Evolutionary conservation across 345 rosid genomes (phyloP).

Genomic region (Camelina neglecta): DNA sequence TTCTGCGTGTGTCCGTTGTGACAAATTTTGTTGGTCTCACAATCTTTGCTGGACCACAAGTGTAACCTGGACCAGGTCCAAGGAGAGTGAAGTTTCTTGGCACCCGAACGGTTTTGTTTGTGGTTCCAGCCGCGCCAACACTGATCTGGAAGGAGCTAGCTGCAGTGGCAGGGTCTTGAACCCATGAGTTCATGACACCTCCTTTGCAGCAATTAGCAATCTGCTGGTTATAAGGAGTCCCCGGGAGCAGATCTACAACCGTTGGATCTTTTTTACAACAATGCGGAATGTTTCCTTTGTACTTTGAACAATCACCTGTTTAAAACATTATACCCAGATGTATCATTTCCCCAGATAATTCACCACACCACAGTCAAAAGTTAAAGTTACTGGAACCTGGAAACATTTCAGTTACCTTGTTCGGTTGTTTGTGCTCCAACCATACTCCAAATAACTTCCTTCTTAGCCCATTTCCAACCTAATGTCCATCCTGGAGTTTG

Average conservation of each 20-base stretch:
- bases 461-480: constrained; percentile 93
- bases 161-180: constrained; percentile 74
- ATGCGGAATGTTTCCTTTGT: constrained; percentile 77
- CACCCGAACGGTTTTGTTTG: constrained; percentile 71
- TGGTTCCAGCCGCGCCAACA: constrained; percentile 87
- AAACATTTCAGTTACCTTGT: constrained; percentile 53
- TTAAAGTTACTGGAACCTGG: neutral
- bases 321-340: neutral
- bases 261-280: constrained; percentile 88
- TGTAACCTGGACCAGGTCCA: constrained; percentile 95
- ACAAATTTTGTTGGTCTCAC: constrained; percentile 71
- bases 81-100: constrained; percentile 82
- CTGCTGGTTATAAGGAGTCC: constrained; percentile 87
- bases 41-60: constrained; percentile 81
- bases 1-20: constrained; percentile 72
- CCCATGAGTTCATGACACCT: constrained; percentile 83
- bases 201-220: constrained; percentile 94
- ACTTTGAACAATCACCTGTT: constrained; percentile 77
- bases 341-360: neutral
- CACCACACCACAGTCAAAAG: neutral
- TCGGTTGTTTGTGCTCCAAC: constrained; percentile 78
- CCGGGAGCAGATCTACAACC: constrained; percentile 84
- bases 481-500: constrained; percentile 88
- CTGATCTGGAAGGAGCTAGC: constrained; percentile 82
- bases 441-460: constrained; percentile 92